These are phyloP conservation scores for Globisporangium paroecandrum DNA, from an alignment of 352 stramenopile species.

Conservation along the genomic window DNA sequence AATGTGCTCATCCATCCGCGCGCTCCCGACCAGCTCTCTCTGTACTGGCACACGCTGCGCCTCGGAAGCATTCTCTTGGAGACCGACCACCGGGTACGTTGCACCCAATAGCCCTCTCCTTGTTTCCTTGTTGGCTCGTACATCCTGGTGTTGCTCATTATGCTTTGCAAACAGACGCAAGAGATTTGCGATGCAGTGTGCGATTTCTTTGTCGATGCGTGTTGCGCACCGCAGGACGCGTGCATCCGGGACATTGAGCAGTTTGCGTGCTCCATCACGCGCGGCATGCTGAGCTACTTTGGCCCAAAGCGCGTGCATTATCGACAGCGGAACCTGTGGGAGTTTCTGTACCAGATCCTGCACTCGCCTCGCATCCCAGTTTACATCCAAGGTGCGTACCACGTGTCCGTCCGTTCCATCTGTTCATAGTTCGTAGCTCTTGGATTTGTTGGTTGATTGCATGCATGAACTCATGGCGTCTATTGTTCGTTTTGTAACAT, in stretches of 20 bases:
- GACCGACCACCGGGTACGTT: constrained; percentile 51
- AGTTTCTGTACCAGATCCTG: constrained; percentile 73
- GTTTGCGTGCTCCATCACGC: constrained; percentile 40
- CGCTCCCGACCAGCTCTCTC: constrained; percentile 21
- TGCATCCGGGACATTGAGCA: constrained; percentile 31
- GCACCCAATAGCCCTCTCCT: not conserved
- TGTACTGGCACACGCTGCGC: constrained; percentile 44
- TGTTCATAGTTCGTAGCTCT: not conserved
- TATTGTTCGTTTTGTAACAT: too few species aligned
- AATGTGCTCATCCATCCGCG: constrained; percentile 26
- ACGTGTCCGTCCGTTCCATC: not conserved
- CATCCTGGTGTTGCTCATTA: too few species aligned
- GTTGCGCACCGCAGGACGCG: constrained; percentile 31
- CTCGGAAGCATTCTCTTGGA: constrained; percentile 47
- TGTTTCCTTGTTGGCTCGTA: not conserved
- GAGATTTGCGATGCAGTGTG: constrained; percentile 66
- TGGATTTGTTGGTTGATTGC: constrained; percentile 1
- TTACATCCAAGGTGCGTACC: constrained; percentile 33
- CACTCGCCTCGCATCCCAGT: constrained; percentile 52
- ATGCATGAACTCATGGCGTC: not conserved
- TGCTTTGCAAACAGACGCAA: constrained; percentile 29
- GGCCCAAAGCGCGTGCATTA: constrained; percentile 44
- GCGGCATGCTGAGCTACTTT: constrained; percentile 47
- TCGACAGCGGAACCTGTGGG: constrained; percentile 50
- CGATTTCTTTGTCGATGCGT: constrained; percentile 55